These are phyloP conservation scores for Viola odorata DNA, from an alignment of 345 rosid species.

Conservation along the genomic window DNA sequence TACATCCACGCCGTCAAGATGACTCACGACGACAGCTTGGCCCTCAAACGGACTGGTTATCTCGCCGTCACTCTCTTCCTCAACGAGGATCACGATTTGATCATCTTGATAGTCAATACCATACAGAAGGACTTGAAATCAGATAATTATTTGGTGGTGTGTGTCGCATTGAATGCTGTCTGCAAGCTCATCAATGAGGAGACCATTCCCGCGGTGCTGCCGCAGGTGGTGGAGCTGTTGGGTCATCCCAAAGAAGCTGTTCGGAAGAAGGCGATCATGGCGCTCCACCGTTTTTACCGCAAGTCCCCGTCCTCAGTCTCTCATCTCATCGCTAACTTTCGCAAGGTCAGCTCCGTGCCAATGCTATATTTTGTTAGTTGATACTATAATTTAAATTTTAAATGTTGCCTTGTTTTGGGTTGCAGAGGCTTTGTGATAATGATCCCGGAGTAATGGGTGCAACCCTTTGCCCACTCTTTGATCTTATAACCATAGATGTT, in stretches of 20 bases:
- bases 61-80: constrained; percentile 86
- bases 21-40: constrained; percentile 84
- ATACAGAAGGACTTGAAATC: constrained; percentile 96
- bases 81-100: constrained; percentile 92
- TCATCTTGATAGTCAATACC: constrained; percentile 86
- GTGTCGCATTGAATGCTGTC: constrained; percentile 84
- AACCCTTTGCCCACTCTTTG: constrained; percentile 88
- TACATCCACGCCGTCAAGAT: constrained; percentile 98
- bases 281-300: constrained; percentile 78
- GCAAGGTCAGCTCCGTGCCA: constrained; percentile 43
- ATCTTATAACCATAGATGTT: constrained; percentile 65
- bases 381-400: neutral
- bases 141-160: constrained; percentile 80
- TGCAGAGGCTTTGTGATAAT: constrained; percentile 78
- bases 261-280: constrained; percentile 97
- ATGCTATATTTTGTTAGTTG: neutral
- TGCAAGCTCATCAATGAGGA: constrained; percentile 93
- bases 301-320: constrained; percentile 91
- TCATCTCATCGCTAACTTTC: constrained; percentile 79
- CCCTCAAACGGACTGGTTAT: constrained; percentile 91
- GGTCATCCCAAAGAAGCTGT: constrained; percentile 88
- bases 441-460: constrained; percentile 99
- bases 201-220: constrained; percentile 94
- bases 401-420: constrained; percentile 8
- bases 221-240: constrained; percentile 80